Conservation (phyloP, 2,329 filamentous ascomycete genomes). For the Myotisia sp. region DNA sequence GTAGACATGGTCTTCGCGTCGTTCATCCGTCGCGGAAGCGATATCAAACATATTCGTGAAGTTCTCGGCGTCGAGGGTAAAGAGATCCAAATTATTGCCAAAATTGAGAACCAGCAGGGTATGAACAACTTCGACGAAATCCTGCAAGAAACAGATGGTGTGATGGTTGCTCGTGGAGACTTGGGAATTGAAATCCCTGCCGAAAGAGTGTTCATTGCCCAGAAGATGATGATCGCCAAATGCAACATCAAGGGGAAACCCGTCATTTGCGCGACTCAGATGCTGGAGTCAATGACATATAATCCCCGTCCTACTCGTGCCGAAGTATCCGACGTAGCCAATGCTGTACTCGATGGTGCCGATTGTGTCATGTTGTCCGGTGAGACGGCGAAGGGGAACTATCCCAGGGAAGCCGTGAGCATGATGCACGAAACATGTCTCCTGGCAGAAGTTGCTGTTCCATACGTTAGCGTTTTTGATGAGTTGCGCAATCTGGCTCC, state of each 20-base stretch:
- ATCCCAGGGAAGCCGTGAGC: slow-evolving; percentile 77
- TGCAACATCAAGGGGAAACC: slow-evolving; percentile 99
- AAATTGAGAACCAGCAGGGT: slow-evolving; percentile 99
- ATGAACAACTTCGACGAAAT: slow-evolving; percentile 99
- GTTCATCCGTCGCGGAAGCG: slow-evolving; percentile 87
- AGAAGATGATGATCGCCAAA: slow-evolving; percentile 99
- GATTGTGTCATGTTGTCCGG: slow-evolving; percentile 99
- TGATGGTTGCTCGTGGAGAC: slow-evolving; percentile 99
- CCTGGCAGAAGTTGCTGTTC: slow-evolving; percentile 91
- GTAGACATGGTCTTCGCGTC: slow-evolving; percentile 99
- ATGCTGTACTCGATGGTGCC: slow-evolving; percentile 91
- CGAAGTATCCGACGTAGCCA: slow-evolving; percentile 96
- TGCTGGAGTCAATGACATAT: slow-evolving; percentile 99
- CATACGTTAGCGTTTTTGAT: slow-evolving; percentile 92
- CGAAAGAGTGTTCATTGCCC: slow-evolving; percentile 94
- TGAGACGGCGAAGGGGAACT: slow-evolving; percentile 95
- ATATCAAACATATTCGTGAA: slow-evolving; percentile 83
- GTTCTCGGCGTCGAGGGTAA: slow-evolving; percentile 84
- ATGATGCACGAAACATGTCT: slow-evolving; percentile 99
- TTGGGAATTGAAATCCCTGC: slow-evolving; percentile 97
- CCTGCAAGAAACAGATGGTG: slow-evolving; percentile 86
- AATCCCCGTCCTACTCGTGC: slow-evolving; percentile 96
- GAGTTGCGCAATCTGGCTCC: slow-evolving; percentile 75
- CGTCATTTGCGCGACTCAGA: slow-evolving; percentile 96
- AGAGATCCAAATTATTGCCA: slow-evolving; percentile 98